A percentile compares a stretch with the other conserved stretches of the same genome.
These are phyloP conservation scores for Globisporangium ultimum DNA, from an alignment of 352 stramenopile genomes.

Conservation along the genomic window DNA sequence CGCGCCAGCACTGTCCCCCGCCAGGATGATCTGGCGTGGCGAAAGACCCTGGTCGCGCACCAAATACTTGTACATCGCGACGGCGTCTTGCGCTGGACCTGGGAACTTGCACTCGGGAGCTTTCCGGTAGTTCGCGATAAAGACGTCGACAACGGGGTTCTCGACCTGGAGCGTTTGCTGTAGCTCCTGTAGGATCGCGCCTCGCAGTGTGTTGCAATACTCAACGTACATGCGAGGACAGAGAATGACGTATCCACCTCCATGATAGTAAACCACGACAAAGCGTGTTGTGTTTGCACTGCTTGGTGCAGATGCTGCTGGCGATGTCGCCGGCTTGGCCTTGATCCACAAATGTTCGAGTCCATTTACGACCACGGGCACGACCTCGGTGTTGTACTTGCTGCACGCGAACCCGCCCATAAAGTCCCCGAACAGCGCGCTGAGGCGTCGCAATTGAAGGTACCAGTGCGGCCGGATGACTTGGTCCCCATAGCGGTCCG, in stretches of 20 bases:
- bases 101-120: constrained; percentile 23
- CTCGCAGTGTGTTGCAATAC: constrained; percentile 9
- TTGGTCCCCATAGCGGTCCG: constrained; percentile 16
- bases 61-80: constrained; percentile 23
- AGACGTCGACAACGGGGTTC: constrained; percentile 18
- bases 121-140: constrained; percentile 33
- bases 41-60: constrained; percentile 14
- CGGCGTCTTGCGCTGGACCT: constrained; percentile 16
- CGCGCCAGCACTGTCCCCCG: constrained; percentile 24
- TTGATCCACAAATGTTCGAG: constrained; percentile 47
- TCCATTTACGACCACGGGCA: constrained; percentile 26
- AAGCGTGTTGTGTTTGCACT: constrained; percentile 15
- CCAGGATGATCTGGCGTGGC: constrained; percentile 22
- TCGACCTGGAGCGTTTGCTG: constrained; percentile 2
- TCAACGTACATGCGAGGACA: constrained; percentile 21
- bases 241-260: constrained; percentile 29
- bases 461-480: constrained; percentile 14
- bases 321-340: neutral
- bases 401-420: constrained; percentile 21
- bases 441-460: constrained; percentile 20
- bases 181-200: constrained; percentile 17
- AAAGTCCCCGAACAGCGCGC: constrained; percentile 17
- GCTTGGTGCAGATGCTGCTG: neutral
- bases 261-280: constrained; percentile 37
- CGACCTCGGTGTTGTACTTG: constrained; percentile 15